Base-by-base conservation (phyloP, 2,329 filamentous ascomycete species). In the Pseudopithomyces maydicus region DNA sequence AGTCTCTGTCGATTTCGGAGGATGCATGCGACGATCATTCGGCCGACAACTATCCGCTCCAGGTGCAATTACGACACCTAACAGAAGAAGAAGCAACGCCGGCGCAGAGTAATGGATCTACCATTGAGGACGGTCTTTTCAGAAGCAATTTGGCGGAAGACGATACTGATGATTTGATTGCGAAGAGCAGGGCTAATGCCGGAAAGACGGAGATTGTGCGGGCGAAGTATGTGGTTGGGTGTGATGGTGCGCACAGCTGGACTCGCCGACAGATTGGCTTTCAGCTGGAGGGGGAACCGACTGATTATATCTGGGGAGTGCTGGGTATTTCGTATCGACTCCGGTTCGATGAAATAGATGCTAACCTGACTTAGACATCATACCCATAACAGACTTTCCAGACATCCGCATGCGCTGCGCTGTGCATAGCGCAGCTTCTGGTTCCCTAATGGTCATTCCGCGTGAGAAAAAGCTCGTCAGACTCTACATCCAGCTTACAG, bases 221-320 rank as follows among this genome's bases (percentile, higher is more conserved):
- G 38, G 81, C 83, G 6, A 87, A 87, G 67, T 91, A 88, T 59
- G 78, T 91, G 29, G 79, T 91, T 3, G 88, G 88, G 0, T 87
- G 85, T 43, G 88, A 90, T 60, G 88, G 88, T 0, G 88, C 88
- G 0, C 86, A 88, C 65, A 86, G 82, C 54, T 90, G 87, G 85
- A 85, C 84, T 0, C 77, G 88, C 38, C 79, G 81, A 52, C 79
- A 85, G 53, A 75, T 90, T 1, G 83, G 84, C 0, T 81, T 85
- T 32, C 77, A 81, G 32, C 76, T 88, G 45, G 78, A 84, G 45
- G 85, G 85, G 5, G 84, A 86, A 49, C 80, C 79, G 3, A 84
- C 80, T 0, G 81, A 84, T 55, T 81, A 74, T 58, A 81, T 84
- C 48, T 84, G 80, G 81, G 81, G 81, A 6, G 81, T 83, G 2